phyloP scores from a whole-genome alignment of 345 rosid species.

The Populus alba region DNA sequence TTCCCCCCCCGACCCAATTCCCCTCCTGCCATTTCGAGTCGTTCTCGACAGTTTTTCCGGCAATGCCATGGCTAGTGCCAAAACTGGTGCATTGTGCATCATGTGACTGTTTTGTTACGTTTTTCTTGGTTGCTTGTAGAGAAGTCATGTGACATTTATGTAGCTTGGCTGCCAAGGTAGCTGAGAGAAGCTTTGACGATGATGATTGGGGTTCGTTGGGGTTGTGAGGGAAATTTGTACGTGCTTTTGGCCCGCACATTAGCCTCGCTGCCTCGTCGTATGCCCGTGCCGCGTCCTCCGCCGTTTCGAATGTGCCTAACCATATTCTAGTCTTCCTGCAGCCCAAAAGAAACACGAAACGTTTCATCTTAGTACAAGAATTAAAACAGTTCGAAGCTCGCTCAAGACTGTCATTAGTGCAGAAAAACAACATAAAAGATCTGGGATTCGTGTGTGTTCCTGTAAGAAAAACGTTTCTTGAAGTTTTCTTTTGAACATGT shows the following conservation, averaged over 20 bases:
- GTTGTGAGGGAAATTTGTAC: conserved; percentile 28
- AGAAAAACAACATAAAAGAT: conserved; percentile 1
- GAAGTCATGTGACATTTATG: conserved; percentile 32
- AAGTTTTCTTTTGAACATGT: neutral
- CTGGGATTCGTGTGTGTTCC: neutral
- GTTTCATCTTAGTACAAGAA: neutral
- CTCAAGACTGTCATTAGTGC: neutral
- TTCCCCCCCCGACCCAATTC: conserved; percentile 12
- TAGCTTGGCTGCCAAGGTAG: conserved; percentile 28
- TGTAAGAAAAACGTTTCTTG: neutral
- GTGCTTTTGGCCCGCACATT: conserved; percentile 33
- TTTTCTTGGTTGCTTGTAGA: conserved; percentile 21
- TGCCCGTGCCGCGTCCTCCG: conserved; percentile 32
- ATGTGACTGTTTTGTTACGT: neutral
- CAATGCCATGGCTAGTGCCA: neutral
- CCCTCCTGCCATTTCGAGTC: neutral
- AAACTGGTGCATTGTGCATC: conserved; percentile 1
- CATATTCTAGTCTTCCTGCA: conserved; percentile 38
- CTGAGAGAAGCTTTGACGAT: conserved; percentile 32
- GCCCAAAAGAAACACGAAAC: neutral
- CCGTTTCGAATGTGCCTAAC: conserved; percentile 37
- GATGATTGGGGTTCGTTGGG: conserved; percentile 27
- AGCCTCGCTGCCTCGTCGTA: conserved; percentile 36
- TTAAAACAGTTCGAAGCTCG: neutral
- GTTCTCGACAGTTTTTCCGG: neutral